Conservation (phyloP, 805 yeast genomes). For the Monosporozyma siamensis region DNA sequence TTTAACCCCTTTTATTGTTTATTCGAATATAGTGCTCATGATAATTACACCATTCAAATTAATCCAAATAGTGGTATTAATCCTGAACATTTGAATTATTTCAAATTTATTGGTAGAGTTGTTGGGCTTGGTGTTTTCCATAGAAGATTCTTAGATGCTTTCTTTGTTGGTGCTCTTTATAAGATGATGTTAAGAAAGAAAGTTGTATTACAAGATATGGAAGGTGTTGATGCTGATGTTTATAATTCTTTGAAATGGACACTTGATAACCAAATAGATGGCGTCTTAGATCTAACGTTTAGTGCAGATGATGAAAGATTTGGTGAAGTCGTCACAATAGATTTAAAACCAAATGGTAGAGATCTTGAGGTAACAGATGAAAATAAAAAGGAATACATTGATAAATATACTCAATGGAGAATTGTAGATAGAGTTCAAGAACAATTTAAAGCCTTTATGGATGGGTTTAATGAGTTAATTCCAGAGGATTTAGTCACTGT, state of each 20-base stretch:
- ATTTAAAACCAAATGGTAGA: constrained; percentile 80
- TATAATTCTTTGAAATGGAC: constrained; percentile 93
- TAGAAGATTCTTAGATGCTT: constrained; percentile 93
- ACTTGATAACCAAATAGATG: constrained; percentile 87
- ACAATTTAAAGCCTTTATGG: constrained; percentile 92
- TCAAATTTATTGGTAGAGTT: constrained; percentile 96
- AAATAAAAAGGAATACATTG: constrained; percentile 91
- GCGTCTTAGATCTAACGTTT: constrained; percentile 78
- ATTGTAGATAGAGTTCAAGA: constrained; percentile 87
- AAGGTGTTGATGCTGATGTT: constrained; percentile 96
- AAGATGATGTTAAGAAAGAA: constrained; percentile 95
- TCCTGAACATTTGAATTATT: constrained; percentile 95
- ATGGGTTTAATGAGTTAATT: constrained; percentile 93
- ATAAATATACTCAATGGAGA: constrained; percentile 91
- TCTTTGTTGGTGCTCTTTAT: constrained; percentile 95
- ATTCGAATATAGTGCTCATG: constrained; percentile 96
- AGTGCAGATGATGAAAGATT: constrained; percentile 87
- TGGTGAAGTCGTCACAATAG: constrained; percentile 85
- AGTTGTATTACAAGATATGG: constrained; percentile 94
- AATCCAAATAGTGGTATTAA: constrained; percentile 95
- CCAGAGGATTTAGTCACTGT: constrained; percentile 96
- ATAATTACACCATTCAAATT: constrained; percentile 94
- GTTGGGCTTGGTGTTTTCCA: constrained; percentile 98
- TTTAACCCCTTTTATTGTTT: constrained; percentile 96
- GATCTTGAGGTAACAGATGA: constrained; percentile 89